Conservation (phyloP, 2,329 filamentous ascomycete genomes). For the Penicillium sclerotiorum region DNA sequence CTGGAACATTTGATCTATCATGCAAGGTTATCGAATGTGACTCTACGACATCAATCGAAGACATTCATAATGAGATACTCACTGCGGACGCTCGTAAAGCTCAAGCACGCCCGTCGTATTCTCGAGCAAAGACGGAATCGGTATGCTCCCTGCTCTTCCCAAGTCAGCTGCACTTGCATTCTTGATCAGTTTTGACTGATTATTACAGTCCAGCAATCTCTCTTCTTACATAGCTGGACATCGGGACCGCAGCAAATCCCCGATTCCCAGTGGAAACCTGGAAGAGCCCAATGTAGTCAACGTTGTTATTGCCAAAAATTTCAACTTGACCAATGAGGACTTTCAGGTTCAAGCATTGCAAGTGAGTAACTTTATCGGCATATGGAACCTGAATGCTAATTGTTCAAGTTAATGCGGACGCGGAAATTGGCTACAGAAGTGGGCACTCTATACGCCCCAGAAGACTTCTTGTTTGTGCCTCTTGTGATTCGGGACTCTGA, state of each 20-base stretch:
- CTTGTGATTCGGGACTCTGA: conserved; percentile 55
- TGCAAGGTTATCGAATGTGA: conserved; percentile 73
- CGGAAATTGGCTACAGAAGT: conserved; percentile 76
- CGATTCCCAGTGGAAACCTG: conserved; percentile 39
- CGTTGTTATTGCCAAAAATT: conserved; percentile 77
- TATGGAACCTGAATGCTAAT: conserved; percentile 15
- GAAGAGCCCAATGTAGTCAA: conserved; percentile 69
- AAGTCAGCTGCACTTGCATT: background rate
- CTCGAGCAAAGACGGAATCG: conserved; percentile 21
- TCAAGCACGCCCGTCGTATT: conserved; percentile 17
- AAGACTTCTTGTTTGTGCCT: conserved; percentile 77
- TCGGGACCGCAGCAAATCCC: conserved; percentile 23
- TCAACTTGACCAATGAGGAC: conserved; percentile 70
- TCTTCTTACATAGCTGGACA: conserved; percentile 21
- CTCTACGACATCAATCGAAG: conserved; percentile 73
- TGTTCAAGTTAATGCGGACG: conserved; percentile 72
- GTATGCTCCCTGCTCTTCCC: conserved; percentile 15
- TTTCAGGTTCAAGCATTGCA: conserved; percentile 81
- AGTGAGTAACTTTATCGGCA: conserved; percentile 35
- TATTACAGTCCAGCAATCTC: conserved; percentile 23
- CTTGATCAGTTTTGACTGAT: conserved; percentile 7
- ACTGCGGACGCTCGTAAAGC: conserved; percentile 34
- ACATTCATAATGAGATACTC: conserved; percentile 74
- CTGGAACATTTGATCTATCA: conserved; percentile 71
- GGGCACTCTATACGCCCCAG: conserved; percentile 72